Evolutionary conservation across 768 basidiomycete species (phyloP).

Genomic region (Hirschioporus abietinus): DNA sequence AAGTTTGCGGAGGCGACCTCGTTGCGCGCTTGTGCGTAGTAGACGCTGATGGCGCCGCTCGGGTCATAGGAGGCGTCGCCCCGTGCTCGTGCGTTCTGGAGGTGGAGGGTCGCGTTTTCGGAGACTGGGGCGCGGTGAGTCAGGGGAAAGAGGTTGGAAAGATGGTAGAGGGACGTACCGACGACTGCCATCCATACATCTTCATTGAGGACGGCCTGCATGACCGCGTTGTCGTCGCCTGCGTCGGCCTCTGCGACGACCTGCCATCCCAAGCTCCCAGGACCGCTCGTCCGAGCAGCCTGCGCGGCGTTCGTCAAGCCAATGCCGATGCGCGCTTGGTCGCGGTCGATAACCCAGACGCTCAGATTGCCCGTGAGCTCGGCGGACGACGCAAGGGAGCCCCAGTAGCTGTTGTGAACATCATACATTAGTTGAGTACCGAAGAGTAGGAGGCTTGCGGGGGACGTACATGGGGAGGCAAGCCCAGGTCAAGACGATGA

Average conservation of each 20-base stretch:
- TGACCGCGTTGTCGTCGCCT: slow-evolving; percentile 26
- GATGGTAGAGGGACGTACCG: slow-evolving; percentile 20
- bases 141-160: neutral
- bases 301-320: slow-evolving; percentile 23
- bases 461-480: slow-evolving; percentile 34
- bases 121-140: neutral
- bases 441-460: slow-evolving; percentile 10
- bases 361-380: slow-evolving; percentile 25
- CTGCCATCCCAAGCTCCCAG: slow-evolving; percentile 21
- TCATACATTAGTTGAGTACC: neutral
- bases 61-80: slow-evolving; percentile 35
- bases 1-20: slow-evolving; percentile 36
- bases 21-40: slow-evolving; percentile 39
- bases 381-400: slow-evolving; percentile 18
- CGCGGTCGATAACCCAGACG: slow-evolving; percentile 37
- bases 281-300: slow-evolving; percentile 15
- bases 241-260: slow-evolving; percentile 16
- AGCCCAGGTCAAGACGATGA: slow-evolving; percentile 34
- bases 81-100: slow-evolving; percentile 28
- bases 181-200: slow-evolving; percentile 38
- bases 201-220: slow-evolving; percentile 30
- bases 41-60: slow-evolving; percentile 28
- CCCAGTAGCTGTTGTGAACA: slow-evolving; percentile 20
- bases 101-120: slow-evolving; percentile 27
- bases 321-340: slow-evolving; percentile 29